Evolutionary conservation across 2,329 filamentous ascomycete species (phyloP).

Genomic region (Davidsoniella virescens): DNA sequence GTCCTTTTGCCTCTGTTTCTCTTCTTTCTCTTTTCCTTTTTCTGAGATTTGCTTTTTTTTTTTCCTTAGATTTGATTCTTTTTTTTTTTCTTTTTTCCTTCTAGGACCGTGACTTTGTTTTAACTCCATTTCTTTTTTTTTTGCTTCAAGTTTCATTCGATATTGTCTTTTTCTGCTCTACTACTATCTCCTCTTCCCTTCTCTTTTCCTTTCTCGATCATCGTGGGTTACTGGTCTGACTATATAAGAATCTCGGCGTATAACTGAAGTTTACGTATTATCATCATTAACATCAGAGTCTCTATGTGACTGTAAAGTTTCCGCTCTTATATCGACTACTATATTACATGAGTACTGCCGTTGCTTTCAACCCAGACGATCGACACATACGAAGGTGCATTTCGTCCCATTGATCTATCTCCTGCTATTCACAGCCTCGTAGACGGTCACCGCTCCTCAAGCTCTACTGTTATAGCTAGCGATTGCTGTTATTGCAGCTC

Average conservation of each 20-base stretch:
- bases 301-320: too few relatives aligned
- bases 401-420: too few relatives aligned
- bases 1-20: slow-evolving; percentile 15
- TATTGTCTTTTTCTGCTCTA: not conserved
- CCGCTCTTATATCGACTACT: too few relatives aligned
- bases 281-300: too few relatives aligned
- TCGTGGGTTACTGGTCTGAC: not conserved
- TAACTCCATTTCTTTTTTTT: not conserved
- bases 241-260: too few relatives aligned
- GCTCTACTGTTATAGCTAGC: too few relatives aligned
- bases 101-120: not conserved
- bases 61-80: not conserved
- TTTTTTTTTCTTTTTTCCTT: slow-evolving; percentile 1
- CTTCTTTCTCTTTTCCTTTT: slow-evolving; percentile 12
- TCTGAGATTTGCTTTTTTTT: not conserved
- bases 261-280: too few relatives aligned
- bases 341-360: too few relatives aligned
- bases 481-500: not conserved
- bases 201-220: not conserved
- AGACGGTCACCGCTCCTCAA: too few relatives aligned
- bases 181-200: not conserved
- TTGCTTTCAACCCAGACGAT: too few relatives aligned
- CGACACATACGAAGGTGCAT: too few relatives aligned
- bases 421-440: too few relatives aligned
- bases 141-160: not conserved